These are phyloP conservation scores for Vanrija sp. DNA, from an alignment of 1,284 basidiomycete genomes.

Conservation along the genomic window DNA sequence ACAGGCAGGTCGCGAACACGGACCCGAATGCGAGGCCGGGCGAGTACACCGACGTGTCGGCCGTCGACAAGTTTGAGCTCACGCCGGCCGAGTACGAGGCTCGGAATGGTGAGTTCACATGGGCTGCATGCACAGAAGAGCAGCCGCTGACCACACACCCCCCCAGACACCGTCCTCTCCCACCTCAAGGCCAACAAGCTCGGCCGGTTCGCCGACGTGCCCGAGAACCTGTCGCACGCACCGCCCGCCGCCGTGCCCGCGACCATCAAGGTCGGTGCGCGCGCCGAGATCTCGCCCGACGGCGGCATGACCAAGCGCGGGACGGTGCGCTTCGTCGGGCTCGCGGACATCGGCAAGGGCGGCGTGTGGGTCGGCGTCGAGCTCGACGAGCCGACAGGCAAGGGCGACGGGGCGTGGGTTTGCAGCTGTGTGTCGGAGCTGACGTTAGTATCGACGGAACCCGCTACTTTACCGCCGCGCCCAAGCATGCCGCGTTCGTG, in stretches of 20 bases:
- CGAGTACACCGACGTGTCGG: conserved; percentile 72
- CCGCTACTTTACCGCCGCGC: conserved; percentile 74
- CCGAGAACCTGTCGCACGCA: conserved; percentile 25
- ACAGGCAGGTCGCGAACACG: conserved; percentile 74
- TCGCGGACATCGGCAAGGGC: conserved; percentile 66
- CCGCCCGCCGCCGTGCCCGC: conserved; percentile 22
- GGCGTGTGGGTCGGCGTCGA: conserved; percentile 84
- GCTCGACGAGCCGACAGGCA: conserved; percentile 93
- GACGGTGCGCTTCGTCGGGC: conserved; percentile 77
- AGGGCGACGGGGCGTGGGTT: conserved; percentile 88
- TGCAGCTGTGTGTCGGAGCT: neutral
- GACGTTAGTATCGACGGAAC: conserved; percentile 72
- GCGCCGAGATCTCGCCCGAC: conserved; percentile 73
- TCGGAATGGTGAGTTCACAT: conserved; percentile 59
- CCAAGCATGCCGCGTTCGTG: conserved; percentile 81
- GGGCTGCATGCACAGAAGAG: neutral
- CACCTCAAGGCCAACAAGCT: conserved; percentile 87
- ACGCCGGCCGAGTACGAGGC: conserved; percentile 76
- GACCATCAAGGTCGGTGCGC: conserved; percentile 56
- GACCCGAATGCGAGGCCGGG: conserved; percentile 60
- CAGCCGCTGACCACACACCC: neutral
- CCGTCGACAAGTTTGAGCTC: conserved; percentile 91
- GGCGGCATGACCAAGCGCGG: conserved; percentile 70
- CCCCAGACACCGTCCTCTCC: conserved; percentile 76
- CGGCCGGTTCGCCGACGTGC: conserved; percentile 70